Percentiles rank a stretch among this genome's conserved stretches.
Evolutionary conservation across 1,284 basidiomycete genomes (phyloP).

Genomic region (Polyporus tsugae): DNA sequence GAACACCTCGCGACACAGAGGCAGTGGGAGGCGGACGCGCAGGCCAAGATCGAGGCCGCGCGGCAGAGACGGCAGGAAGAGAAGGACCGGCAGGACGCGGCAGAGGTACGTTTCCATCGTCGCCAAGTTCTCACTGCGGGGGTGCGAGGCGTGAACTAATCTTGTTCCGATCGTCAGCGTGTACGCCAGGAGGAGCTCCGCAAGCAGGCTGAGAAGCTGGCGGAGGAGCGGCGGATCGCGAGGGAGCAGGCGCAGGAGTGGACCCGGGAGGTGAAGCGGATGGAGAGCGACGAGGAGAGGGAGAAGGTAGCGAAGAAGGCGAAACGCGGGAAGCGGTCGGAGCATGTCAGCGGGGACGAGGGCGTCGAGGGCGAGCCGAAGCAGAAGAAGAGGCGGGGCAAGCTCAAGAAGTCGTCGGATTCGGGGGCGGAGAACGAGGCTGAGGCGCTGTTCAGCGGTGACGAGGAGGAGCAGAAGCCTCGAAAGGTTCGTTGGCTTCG

Average conservation of each 20-base stretch:
- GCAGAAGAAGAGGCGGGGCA: constrained; percentile 41
- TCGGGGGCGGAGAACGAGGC: constrained; percentile 54
- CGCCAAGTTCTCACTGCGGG: constrained; percentile 5
- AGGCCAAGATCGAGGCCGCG: constrained; percentile 79
- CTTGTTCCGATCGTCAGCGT: constrained; percentile 47
- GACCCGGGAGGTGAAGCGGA: constrained; percentile 65
- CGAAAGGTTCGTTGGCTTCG: constrained; percentile 55
- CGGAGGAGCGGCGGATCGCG: constrained; percentile 76
- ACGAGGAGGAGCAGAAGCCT: constrained; percentile 69
- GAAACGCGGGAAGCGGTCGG: constrained; percentile 56
- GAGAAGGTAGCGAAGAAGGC: constrained; percentile 70
- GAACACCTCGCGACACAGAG: constrained; percentile 80
- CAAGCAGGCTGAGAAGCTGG: constrained; percentile 71
- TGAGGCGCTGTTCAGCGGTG: constrained; percentile 71
- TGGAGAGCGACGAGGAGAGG: constrained; percentile 80
- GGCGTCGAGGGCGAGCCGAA: constrained; percentile 42
- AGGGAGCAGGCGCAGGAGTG: constrained; percentile 84
- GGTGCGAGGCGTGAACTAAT: constrained; percentile 10
- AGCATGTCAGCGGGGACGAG: constrained; percentile 63
- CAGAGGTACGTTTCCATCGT: constrained; percentile 56
- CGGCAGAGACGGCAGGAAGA: constrained; percentile 74
- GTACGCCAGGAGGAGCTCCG: constrained; percentile 65
- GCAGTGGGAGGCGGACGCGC: constrained; percentile 77
- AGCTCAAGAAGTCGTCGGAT: constrained; percentile 37
- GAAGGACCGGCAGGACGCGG: constrained; percentile 61